Evolutionary conservation across 2,329 filamentous ascomycete genomes (phyloP).

Genomic region (Aspergillus eucalypticola): DNA sequence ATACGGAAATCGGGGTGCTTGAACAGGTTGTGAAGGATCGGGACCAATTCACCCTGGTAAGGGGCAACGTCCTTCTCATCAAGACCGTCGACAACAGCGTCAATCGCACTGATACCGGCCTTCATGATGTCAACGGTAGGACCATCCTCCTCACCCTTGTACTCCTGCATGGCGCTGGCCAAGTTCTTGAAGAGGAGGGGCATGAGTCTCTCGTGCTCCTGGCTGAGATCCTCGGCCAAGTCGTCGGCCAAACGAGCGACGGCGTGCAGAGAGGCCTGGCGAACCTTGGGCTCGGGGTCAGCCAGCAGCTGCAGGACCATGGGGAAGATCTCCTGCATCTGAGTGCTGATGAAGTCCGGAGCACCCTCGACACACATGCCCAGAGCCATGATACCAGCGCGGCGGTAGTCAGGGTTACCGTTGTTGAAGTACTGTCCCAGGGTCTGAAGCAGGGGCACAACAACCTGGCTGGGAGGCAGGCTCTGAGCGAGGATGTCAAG

Average conservation of each 20-base stretch:
- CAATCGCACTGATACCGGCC: conserved; percentile 84
- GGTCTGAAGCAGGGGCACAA: conserved; percentile 85
- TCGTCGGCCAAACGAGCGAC: conserved; percentile 91
- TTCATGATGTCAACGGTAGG: conserved; percentile 84
- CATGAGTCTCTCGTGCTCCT: conserved; percentile 82
- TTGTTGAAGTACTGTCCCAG: conserved; percentile 79
- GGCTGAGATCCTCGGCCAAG: conserved; percentile 82
- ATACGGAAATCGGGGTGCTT: conserved; percentile 82
- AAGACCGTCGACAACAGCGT: conserved; percentile 73
- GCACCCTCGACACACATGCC: conserved; percentile 95
- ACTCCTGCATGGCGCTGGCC: conserved; percentile 71
- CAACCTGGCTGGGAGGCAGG: conserved; percentile 88
- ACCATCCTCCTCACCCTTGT: conserved; percentile 65
- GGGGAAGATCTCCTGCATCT: conserved; percentile 83
- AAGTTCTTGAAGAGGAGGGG: conserved; percentile 85
- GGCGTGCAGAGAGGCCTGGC: conserved; percentile 82
- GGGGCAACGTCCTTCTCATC: conserved; percentile 76
- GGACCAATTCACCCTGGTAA: conserved; percentile 81
- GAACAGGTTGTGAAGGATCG: conserved; percentile 80
- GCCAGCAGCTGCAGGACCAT: conserved; percentile 78
- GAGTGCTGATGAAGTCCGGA: conserved; percentile 94
- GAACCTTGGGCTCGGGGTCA: conserved; percentile 80
- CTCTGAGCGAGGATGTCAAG: conserved; percentile 87
- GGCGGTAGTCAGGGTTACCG: conserved; percentile 73
- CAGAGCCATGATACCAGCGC: conserved; percentile 86